These are phyloP conservation scores for Arbutus unedo DNA, from an alignment of 148 eudicot species.

Conservation along the genomic window DNA sequence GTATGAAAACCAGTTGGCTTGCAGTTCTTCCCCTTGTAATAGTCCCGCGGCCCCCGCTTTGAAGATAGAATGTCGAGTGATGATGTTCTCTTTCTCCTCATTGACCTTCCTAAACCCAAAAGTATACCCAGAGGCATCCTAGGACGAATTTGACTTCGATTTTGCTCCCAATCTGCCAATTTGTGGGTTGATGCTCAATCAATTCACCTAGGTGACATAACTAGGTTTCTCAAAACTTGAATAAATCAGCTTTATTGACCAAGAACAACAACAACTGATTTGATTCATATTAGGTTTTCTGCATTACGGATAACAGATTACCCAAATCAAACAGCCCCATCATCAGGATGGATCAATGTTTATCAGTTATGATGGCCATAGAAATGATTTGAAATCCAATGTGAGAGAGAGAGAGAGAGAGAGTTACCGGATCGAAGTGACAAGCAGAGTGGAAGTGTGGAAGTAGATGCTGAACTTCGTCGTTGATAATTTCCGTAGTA, in stretches of 20 bases:
- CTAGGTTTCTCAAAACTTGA: not conserved
- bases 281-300: not conserved
- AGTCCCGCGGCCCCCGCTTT: constrained; percentile 71
- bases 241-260: not conserved
- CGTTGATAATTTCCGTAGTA: not conserved
- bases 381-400: not conserved
- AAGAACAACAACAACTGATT: not conserved
- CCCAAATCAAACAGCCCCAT: not conserved
- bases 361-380: not conserved
- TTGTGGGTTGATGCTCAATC: not conserved
- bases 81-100: constrained; percentile 78
- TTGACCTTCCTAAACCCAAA: constrained; percentile 72
- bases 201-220: not conserved
- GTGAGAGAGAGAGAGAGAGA: not conserved
- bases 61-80: constrained; percentile 84
- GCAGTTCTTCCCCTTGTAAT: constrained; percentile 96
- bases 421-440: not conserved
- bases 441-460: not conserved
- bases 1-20: constrained; percentile 98
- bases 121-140: constrained; percentile 66
- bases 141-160: not conserved
- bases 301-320: not conserved
- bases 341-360: not conserved
- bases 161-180: not conserved
- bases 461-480: not conserved